Conservation (phyloP, 2,329 filamentous ascomycete genomes). For the Aureobasidium sp. region DNA sequence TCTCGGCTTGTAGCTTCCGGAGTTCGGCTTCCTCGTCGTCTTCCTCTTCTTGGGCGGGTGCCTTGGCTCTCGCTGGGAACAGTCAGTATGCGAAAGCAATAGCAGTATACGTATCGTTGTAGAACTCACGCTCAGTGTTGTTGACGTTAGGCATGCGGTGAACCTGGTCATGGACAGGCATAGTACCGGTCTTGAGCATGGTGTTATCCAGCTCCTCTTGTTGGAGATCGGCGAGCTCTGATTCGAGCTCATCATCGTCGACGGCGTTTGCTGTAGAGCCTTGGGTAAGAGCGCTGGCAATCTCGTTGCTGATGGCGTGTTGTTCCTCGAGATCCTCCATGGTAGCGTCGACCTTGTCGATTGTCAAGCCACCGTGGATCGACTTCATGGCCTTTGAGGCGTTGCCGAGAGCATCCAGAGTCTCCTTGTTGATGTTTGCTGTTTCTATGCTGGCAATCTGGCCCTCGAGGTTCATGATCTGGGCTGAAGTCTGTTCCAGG, state of each 20-base stretch:
- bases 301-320: slow-evolving; percentile 88
- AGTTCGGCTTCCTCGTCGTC: slow-evolving; percentile 96
- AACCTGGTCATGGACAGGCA: slow-evolving; percentile 72
- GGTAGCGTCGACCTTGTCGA: slow-evolving; percentile 88
- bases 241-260: slow-evolving; percentile 81
- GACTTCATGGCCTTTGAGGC: slow-evolving; percentile 84
- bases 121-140: slow-evolving; percentile 63
- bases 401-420: slow-evolving; percentile 85
- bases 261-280: slow-evolving; percentile 59
- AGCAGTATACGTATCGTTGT: background rate
- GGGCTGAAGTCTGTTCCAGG: slow-evolving; percentile 79
- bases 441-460: slow-evolving; percentile 97
- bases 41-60: slow-evolving; percentile 50
- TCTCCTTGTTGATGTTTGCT: slow-evolving; percentile 98
- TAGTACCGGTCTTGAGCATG: slow-evolving; percentile 81
- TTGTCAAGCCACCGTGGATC: slow-evolving; percentile 83
- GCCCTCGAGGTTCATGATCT: slow-evolving; percentile 87
- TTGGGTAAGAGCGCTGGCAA: slow-evolving; percentile 72
- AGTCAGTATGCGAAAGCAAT: slow-evolving; percentile 19
- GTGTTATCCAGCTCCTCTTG: slow-evolving; percentile 89
- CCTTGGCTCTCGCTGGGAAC: slow-evolving; percentile 37
- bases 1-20: slow-evolving; percentile 87
- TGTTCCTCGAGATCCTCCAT: slow-evolving; percentile 93
- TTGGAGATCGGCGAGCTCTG: slow-evolving; percentile 76
- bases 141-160: slow-evolving; percentile 67